Percentiles rank a stretch among this genome's conserved stretches.
Conservation (phyloP, 192 early-diverging fungal genomes). For the Linderina pennispora region DNA sequence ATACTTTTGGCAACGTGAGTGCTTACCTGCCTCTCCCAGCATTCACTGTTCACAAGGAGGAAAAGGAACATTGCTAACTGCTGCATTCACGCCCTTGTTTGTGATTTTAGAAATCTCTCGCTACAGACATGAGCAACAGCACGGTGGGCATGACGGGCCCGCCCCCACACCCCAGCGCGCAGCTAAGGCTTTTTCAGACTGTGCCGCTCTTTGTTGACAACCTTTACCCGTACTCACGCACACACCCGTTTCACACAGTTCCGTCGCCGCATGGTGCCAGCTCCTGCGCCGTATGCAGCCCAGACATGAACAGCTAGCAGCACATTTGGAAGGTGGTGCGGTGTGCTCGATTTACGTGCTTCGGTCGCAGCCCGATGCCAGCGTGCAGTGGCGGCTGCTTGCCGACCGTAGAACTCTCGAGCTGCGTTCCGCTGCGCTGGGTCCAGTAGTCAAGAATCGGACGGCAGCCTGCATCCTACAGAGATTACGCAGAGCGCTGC, state of each 20-base stretch:
- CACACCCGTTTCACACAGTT: slow-evolving; percentile 21
- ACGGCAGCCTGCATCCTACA: not conserved
- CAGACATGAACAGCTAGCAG: slow-evolving; percentile 18
- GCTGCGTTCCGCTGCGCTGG: slow-evolving; percentile 40
- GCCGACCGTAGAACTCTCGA: slow-evolving; percentile 30
- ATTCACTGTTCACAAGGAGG: too few relatives aligned
- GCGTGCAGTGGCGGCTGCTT: slow-evolving; percentile 43
- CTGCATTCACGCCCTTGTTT: too few relatives aligned
- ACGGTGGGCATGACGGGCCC: too few relatives aligned
- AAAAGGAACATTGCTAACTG: too few relatives aligned
- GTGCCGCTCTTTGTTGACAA: slow-evolving; percentile 39
- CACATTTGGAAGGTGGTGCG: slow-evolving; percentile 19
- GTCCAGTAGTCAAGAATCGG: slow-evolving; percentile 1
- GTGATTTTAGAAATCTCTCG: too few relatives aligned
- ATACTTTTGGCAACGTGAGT: too few relatives aligned
- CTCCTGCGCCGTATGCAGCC: not conserved
- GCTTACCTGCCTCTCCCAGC: too few relatives aligned
- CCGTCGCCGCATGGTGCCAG: slow-evolving; percentile 14
- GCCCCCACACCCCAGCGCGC: too few relatives aligned
- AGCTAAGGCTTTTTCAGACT: slow-evolving; percentile 32
- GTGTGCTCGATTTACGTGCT: slow-evolving; percentile 31
- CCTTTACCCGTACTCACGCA: slow-evolving; percentile 26
- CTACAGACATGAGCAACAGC: too few relatives aligned
- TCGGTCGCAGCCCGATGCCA: slow-evolving; percentile 30
- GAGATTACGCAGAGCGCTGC: slow-evolving; percentile 8